These are phyloP conservation scores for Aspergillus baeticus DNA, from an alignment of 495 filamentous ascomycete species.

Conservation along the genomic window DNA sequence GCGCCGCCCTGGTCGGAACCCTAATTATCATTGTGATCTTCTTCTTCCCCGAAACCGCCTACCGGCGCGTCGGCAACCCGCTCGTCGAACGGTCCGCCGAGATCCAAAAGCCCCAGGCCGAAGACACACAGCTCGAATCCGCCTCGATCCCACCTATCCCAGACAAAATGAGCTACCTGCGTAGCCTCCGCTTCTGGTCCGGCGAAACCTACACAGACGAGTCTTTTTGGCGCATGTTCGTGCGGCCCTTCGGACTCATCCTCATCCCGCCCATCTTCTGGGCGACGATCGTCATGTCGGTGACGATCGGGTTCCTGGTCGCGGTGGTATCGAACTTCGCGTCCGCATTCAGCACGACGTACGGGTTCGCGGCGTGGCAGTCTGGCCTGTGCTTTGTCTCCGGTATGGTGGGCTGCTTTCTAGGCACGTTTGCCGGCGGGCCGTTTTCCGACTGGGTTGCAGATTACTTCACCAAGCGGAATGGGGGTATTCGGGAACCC, in stretches of 20 bases:
- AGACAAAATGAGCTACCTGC: slow-evolving; percentile 28
- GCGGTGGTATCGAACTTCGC: slow-evolving; percentile 53
- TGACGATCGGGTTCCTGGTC: slow-evolving; percentile 52
- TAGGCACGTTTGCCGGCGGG: slow-evolving; percentile 51
- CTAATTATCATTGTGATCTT: slow-evolving; percentile 45
- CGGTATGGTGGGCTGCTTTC: slow-evolving; percentile 45
- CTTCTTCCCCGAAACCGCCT: slow-evolving; percentile 55
- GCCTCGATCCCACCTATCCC: too few relatives aligned
- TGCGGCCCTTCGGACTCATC: slow-evolving; percentile 47
- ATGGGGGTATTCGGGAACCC: slow-evolving; percentile 51
- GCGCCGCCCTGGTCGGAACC: slow-evolving; percentile 41
- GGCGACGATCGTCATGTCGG: slow-evolving; percentile 46
- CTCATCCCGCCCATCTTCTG: slow-evolving; percentile 50
- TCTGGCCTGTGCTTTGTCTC: slow-evolving; percentile 50
- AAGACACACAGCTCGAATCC: background rate
- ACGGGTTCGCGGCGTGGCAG: slow-evolving; percentile 38
- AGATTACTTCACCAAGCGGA: slow-evolving; percentile 49
- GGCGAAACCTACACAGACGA: slow-evolving; percentile 39
- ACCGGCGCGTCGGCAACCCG: slow-evolving; percentile 11
- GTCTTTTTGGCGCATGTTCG: slow-evolving; percentile 42
- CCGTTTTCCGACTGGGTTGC: slow-evolving; percentile 49
- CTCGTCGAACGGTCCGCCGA: background rate
- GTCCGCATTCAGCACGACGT: slow-evolving; percentile 34
- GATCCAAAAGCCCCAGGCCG: too few relatives aligned
- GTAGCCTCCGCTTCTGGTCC: slow-evolving; percentile 36